Conservation (phyloP, 805 yeast species). For the Candida ficus region DNA sequence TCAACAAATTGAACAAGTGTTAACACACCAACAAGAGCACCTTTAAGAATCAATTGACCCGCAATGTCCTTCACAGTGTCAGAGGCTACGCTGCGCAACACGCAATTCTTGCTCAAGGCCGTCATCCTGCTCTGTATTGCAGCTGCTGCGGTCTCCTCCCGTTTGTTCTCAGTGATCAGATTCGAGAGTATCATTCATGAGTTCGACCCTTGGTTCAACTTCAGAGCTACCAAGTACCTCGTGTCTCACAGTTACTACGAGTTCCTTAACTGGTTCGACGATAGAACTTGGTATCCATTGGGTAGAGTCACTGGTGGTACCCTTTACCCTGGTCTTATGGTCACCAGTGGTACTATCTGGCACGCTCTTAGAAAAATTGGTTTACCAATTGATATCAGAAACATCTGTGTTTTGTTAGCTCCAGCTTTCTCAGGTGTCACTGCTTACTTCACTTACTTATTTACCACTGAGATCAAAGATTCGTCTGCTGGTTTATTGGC, state of each 20-base stretch:
- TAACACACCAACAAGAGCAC: too few species aligned
- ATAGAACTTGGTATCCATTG: constrained; percentile 97
- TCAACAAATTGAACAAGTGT: not conserved
- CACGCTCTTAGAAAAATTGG: constrained; percentile 58
- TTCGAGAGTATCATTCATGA: constrained; percentile 97
- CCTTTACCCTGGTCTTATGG: constrained; percentile 96
- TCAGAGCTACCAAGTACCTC: constrained; percentile 90
- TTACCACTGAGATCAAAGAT: constrained; percentile 88
- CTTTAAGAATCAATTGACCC: too few species aligned
- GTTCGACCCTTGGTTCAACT: constrained; percentile 96
- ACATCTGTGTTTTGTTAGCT: constrained; percentile 91
- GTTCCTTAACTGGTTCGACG: constrained; percentile 97
- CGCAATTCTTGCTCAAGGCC: constrained; percentile 40
- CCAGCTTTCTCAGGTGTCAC: constrained; percentile 95
- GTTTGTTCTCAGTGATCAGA: constrained; percentile 93
- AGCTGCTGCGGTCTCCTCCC: constrained; percentile 86
- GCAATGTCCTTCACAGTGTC: constrained; percentile 8
- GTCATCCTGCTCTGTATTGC: constrained; percentile 72
- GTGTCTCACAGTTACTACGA: constrained; percentile 81
- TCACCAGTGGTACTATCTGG: constrained; percentile 90
- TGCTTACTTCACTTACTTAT: constrained; percentile 80
- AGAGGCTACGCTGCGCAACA: constrained; percentile 18
- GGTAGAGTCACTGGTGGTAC: constrained; percentile 99
- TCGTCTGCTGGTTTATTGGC: constrained; percentile 85
- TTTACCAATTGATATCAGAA: constrained; percentile 89